These are phyloP conservation scores for Lolium rigidum DNA, from an alignment of 176 grass and related monocot species.

Conservation along the genomic window DNA sequence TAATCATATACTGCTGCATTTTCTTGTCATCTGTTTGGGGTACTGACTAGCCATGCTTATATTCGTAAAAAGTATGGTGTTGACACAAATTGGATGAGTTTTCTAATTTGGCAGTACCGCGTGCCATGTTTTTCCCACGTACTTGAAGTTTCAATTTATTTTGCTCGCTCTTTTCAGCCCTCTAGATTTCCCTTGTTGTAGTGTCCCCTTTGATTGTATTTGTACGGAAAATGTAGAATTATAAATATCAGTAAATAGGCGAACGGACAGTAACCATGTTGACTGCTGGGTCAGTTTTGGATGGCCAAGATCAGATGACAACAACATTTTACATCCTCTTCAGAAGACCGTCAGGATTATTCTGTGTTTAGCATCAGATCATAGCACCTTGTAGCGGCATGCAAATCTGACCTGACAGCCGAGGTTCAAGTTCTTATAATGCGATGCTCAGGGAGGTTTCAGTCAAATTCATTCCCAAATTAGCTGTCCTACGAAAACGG, in stretches of 20 bases:
- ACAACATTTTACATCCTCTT: not conserved
- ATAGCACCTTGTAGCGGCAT: not conserved
- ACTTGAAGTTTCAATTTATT: not conserved
- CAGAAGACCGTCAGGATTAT: not conserved
- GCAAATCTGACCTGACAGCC: not conserved
- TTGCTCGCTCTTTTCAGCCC: not conserved
- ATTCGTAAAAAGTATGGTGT: not conserved
- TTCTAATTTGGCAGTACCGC: not conserved
- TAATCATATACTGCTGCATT: not conserved
- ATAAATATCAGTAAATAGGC: slow-evolving; percentile 5
- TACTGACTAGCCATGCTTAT: not conserved
- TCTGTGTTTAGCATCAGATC: not conserved
- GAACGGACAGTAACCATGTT: not conserved
- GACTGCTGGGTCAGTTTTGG: not conserved
- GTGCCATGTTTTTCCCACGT: not conserved
- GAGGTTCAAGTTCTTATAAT: not conserved
- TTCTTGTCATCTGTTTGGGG: not conserved
- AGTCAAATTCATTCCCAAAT: not conserved
- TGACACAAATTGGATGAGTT: slow-evolving; percentile 2
- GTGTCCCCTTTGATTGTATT: not conserved
- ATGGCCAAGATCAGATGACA: not conserved
- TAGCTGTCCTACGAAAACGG: not conserved
- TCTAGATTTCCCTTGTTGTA: not conserved
- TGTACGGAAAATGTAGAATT: slow-evolving; percentile 9
- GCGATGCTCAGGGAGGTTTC: not conserved